Base-by-base conservation (phyloP, 192 early-diverging fungal genomes). In the Allomyces macrogynus region DNA sequence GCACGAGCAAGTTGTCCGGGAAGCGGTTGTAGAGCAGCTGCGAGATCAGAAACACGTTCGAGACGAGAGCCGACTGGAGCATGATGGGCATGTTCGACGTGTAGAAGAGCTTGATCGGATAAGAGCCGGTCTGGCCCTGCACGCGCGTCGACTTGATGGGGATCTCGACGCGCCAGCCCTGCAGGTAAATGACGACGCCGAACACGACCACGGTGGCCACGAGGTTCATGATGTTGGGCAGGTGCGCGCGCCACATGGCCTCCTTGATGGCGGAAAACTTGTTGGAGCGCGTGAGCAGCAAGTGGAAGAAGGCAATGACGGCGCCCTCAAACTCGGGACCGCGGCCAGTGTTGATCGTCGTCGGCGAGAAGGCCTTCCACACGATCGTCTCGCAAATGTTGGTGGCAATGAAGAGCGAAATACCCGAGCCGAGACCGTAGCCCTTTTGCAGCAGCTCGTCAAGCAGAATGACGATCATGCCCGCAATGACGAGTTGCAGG, bases 371-470 rank as follows among this genome's bases (percentile, higher is more conserved):
- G 12, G 97, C 95, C 78, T 95, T 92, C 97, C 97, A 99, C 74
- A 99, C 82, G 70, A 99, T 97, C 68, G 85, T 93, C 77, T 99
- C 97, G 77, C 97, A 99, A 73, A 99, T 93, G 74, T 99, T 99
- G 69, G 97, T 99, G 61, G 97, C 95, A 77, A 99, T 99, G 74
- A 99, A 99, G 71, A 99, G 81, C 62, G 90, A 91, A 74, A 99
- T 97, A 66, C 97, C 97, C 32, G 97, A 99, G 32, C 97, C 97
- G 62, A 99, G 82, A 73, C 97, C 97, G 71, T 99, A 99, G 8
- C 97, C 97, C 83, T 99, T 99, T 77, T 99, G 97, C 72, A 99
- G 83, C 71, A 99, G 84, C 80, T 99, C 97, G 74, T 99, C 97
- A 68, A 99, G 81, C 24, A 99, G 80, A 78, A 99, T 93, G 65